Percentiles rank a stretch among this genome's conserved stretches.
These are phyloP conservation scores for Pichia californica DNA, from an alignment of 805 yeast species.

Conservation along the genomic window DNA sequence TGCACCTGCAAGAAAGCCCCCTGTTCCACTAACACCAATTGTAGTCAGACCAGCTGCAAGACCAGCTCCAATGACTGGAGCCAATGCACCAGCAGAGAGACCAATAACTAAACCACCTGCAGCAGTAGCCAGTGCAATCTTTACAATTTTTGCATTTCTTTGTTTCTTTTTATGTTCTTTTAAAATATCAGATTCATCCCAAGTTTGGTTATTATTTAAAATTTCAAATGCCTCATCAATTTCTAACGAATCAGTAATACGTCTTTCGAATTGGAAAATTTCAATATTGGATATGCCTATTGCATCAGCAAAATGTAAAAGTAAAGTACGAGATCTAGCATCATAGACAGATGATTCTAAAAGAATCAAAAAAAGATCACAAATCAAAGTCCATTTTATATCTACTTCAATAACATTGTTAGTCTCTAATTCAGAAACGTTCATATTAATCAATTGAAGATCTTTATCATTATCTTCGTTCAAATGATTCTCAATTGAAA, in stretches of 20 bases:
- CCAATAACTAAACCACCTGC: slow-evolving; percentile 96
- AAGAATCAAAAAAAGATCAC: slow-evolving; percentile 79
- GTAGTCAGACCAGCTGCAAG: slow-evolving; percentile 95
- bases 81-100: slow-evolving; percentile 87
- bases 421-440: slow-evolving; percentile 26
- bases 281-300: slow-evolving; percentile 60
- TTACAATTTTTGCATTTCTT: slow-evolving; percentile 63
- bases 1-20: slow-evolving; percentile 89
- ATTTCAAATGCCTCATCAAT: slow-evolving; percentile 47
- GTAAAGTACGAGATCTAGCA: slow-evolving; percentile 76
- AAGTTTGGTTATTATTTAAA: slow-evolving; percentile 41
- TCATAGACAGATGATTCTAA: slow-evolving; percentile 85
- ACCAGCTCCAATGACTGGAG: slow-evolving; percentile 98
- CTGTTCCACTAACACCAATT: slow-evolving; percentile 89
- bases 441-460: slow-evolving; percentile 17
- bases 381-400: slow-evolving; percentile 87
- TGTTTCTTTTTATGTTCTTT: slow-evolving; percentile 63
- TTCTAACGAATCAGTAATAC: slow-evolving; percentile 86
- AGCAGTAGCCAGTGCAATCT: slow-evolving; percentile 89
- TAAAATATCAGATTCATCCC: slow-evolving; percentile 67
- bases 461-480: slow-evolving; percentile 17
- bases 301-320: slow-evolving; percentile 58
- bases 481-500: slow-evolving; percentile 46
- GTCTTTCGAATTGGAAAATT: slow-evolving; percentile 79
- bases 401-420: slow-evolving; percentile 50